Evolutionary conservation across 176 grass and related monocot species (phyloP), one percentile per base, ranked within the genome.

Genomic region (Zea mays): DNA sequence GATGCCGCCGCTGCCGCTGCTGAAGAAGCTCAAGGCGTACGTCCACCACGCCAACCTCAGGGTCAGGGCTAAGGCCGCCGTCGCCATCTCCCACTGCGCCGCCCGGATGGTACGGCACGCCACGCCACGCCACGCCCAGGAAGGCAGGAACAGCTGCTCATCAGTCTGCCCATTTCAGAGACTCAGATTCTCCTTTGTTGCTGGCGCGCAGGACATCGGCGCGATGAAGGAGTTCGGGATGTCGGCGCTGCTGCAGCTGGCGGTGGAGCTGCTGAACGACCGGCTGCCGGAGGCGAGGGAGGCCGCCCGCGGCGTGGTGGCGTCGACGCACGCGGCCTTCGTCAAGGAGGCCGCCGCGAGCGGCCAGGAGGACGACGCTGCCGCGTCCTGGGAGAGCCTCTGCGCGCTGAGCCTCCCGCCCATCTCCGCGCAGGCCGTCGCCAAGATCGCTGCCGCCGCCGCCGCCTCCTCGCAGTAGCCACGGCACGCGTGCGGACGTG

Each of bases 11-110:
- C 81, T 91, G 1, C 90, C 92, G 0, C 62, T 99, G 51, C 76
- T 99, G 14, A 87, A 52, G 83, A 99, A 99, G 85, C 77, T 99
- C 34, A 83, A 82, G 43, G 54, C 88, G 60, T 99, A 86, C 72
- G 90, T 93, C 65, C 89, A 80, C 79, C 92, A 99, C 87, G 78
- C 90, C 50, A 99, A 99, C 86, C 96, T 89, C 72, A 76, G 96
- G 71, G 84, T 99, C 76, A 73, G 96, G 54, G 92, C 96, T 71
- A 99, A 99, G 87, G 92, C 92, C 76, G 92, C 96, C 62, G 85
- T 96, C 71, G 90, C 88, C 83, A 93, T 93, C 72, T 85, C 92
- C 46, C 93, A 93, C 70, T 96, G 92, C 57, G 69, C 65, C 56
- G 84, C 80, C 68, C 85, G 81, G 78, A 89, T 93, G 90, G 95